These are phyloP conservation scores for Eucalyptus fibrosa DNA, from an alignment of 345 rosid genomes.

Conservation along the genomic window DNA sequence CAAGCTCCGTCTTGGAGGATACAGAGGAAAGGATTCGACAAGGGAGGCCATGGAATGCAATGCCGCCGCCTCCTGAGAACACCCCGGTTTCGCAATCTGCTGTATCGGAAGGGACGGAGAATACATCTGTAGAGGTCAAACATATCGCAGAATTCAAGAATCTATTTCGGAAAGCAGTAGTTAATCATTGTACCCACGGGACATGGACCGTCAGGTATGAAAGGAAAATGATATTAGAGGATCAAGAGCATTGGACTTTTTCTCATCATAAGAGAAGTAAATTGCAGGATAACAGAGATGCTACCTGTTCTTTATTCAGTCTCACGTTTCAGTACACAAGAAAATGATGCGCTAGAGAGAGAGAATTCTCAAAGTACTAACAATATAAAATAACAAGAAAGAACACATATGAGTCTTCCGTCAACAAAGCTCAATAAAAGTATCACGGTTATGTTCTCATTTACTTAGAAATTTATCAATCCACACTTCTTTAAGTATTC, in stretches of 20 bases:
- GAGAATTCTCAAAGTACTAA: too few relatives aligned
- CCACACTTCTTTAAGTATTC: too few relatives aligned
- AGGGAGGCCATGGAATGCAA: constrained; percentile 17
- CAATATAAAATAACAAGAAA: too few relatives aligned
- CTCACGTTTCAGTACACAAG: too few relatives aligned
- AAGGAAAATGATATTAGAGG: background rate
- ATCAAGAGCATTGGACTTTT: background rate
- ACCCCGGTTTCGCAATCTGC: background rate
- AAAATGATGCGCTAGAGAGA: too few relatives aligned
- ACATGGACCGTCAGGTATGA: background rate
- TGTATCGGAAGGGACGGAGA: constrained; percentile 7
- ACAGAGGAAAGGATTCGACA: constrained; percentile 6
- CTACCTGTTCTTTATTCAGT: background rate
- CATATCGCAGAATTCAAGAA: background rate
- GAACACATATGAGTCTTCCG: too few relatives aligned
- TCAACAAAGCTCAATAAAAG: too few relatives aligned
- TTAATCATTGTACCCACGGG: background rate
- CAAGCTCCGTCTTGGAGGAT: constrained; percentile 1
- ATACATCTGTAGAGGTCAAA: background rate
- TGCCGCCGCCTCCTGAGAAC: background rate
- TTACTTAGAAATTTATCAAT: too few relatives aligned
- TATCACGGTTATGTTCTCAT: too few relatives aligned
- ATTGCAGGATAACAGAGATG: background rate
- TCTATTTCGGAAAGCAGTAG: background rate
- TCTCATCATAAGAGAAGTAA: background rate